phyloP scores from a whole-genome alignment of 805 yeast species.

The Suhomyces pyralidae region DNA sequence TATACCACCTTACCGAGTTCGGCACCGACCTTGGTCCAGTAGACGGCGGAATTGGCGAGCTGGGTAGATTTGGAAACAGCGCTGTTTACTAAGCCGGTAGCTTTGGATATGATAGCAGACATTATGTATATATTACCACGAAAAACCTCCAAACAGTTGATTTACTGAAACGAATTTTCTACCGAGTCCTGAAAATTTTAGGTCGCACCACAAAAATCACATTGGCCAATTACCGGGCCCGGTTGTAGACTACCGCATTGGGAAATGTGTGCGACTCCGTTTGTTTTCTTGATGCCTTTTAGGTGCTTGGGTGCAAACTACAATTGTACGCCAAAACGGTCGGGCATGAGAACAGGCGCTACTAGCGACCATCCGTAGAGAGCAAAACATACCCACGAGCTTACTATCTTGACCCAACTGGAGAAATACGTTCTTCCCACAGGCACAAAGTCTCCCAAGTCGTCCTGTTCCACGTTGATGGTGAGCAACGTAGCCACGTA shows the following conservation, averaged over 20 bases:
- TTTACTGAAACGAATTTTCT: not conserved
- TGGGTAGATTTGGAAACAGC: slow-evolving; percentile 36
- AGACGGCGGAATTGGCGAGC: slow-evolving; percentile 55
- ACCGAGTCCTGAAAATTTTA: slow-evolving; percentile 3
- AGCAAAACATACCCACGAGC: slow-evolving; percentile 87
- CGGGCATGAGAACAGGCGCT: slow-evolving; percentile 91
- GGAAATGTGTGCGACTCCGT: slow-evolving; percentile 9
- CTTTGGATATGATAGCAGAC: slow-evolving; percentile 45
- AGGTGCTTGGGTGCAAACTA: not conserved
- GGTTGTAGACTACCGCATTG: slow-evolving; percentile 21
- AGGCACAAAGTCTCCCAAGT: slow-evolving; percentile 86
- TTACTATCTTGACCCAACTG: slow-evolving; percentile 88
- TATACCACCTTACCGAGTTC: slow-evolving; percentile 76
- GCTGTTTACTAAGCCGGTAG: slow-evolving; percentile 36
- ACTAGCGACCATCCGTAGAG: slow-evolving; percentile 87
- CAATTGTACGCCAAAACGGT: slow-evolving; percentile 57
- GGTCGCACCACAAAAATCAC: not conserved
- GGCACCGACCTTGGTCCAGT: slow-evolving; percentile 73
- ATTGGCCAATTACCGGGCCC: slow-evolving; percentile 13
- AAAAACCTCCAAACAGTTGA: not conserved
- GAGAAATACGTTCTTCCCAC: slow-evolving; percentile 96
- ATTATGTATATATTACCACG: slow-evolving; percentile 14
- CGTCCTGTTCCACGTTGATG: slow-evolving; percentile 82
- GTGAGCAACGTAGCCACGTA: slow-evolving; percentile 93
- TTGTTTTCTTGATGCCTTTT: not conserved